Conservation (phyloP, 495 filamentous ascomycete genomes). For the Talaromyces trachyspermus region DNA sequence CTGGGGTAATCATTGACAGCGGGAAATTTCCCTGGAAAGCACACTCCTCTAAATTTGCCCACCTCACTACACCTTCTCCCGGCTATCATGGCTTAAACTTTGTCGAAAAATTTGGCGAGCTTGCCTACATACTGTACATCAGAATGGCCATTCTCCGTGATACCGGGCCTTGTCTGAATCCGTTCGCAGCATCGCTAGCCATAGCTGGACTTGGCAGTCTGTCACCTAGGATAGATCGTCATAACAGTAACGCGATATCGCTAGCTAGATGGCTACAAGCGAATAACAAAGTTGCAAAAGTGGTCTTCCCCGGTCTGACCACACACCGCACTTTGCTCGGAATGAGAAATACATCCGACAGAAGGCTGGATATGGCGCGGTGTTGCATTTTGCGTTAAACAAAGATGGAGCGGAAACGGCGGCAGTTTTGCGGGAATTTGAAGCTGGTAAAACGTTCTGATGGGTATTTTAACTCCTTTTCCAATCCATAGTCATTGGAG, state of each 20-base stretch:
- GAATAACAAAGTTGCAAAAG: constrained; percentile 82
- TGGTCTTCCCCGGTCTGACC: constrained; percentile 82
- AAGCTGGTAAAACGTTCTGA: constrained; percentile 75
- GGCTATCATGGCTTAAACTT: constrained; percentile 98
- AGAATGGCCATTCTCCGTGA: constrained; percentile 86
- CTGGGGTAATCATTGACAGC: constrained; percentile 79
- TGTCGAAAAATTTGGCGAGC: constrained; percentile 87
- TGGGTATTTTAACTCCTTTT: constrained; percentile 16
- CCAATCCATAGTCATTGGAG: not conserved
- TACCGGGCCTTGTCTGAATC: constrained; percentile 75
- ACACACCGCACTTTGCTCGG: constrained; percentile 56
- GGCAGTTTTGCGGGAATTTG: constrained; percentile 69
- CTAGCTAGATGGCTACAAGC: constrained; percentile 79
- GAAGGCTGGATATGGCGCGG: constrained; percentile 68
- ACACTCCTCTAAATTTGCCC: constrained; percentile 78
- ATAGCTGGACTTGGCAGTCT: constrained; percentile 87
- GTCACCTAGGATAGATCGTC: constrained; percentile 75
- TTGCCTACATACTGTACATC: constrained; percentile 78
- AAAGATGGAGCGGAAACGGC: constrained; percentile 64
- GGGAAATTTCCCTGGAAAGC: constrained; percentile 97
- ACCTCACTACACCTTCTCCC: constrained; percentile 83
- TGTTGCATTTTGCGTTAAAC: constrained; percentile 75
- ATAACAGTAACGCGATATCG: constrained; percentile 75
- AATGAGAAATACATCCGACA: constrained; percentile 68
- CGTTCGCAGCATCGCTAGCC: constrained; percentile 89